Evolutionary conservation across 352 stramenopile species (phyloP).

Genomic region (Globisporangium viniferum): DNA sequence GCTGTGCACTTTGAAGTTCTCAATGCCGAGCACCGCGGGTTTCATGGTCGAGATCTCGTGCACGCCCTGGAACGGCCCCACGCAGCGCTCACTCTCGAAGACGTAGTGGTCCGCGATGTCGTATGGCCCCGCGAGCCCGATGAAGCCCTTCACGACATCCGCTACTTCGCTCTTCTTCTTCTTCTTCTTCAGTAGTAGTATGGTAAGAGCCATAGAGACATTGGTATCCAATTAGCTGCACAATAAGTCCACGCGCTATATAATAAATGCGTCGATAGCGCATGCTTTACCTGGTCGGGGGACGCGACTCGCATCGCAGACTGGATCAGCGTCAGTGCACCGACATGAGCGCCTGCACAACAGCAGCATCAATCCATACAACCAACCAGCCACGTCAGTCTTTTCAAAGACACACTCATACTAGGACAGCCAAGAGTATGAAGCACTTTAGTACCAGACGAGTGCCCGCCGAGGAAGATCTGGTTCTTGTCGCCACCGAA

Average conservation of each 20-base stretch:
- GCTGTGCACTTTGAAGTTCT: slow-evolving; percentile 53
- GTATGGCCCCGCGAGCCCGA: slow-evolving; percentile 62
- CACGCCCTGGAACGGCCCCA: slow-evolving; percentile 56
- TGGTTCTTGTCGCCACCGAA: slow-evolving; percentile 47
- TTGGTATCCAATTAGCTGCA: neutral
- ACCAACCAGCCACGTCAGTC: neutral
- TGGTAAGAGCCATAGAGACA: neutral
- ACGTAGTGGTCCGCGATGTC: slow-evolving; percentile 76
- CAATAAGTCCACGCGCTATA: neutral
- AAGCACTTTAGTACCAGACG: slow-evolving; percentile 28
- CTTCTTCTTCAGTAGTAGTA: neutral
- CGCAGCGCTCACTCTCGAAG: slow-evolving; percentile 57
- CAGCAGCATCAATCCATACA: neutral
- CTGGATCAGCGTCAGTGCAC: slow-evolving; percentile 49
- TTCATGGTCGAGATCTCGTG: slow-evolving; percentile 80
- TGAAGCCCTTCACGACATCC: slow-evolving; percentile 47
- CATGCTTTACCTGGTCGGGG: neutral
- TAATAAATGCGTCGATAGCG: neutral
- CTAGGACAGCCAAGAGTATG: neutral
- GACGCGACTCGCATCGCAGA: slow-evolving; percentile 38
- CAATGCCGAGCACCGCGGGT: slow-evolving; percentile 59
- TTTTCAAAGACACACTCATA: neutral
- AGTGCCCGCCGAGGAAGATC: slow-evolving; percentile 66
- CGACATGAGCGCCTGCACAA: slow-evolving; percentile 39
- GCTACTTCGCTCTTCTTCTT: slow-evolving; percentile 33